Evolutionary conservation across 768 basidiomycete species (phyloP).

Genomic region (Podaxis pistillaris): DNA sequence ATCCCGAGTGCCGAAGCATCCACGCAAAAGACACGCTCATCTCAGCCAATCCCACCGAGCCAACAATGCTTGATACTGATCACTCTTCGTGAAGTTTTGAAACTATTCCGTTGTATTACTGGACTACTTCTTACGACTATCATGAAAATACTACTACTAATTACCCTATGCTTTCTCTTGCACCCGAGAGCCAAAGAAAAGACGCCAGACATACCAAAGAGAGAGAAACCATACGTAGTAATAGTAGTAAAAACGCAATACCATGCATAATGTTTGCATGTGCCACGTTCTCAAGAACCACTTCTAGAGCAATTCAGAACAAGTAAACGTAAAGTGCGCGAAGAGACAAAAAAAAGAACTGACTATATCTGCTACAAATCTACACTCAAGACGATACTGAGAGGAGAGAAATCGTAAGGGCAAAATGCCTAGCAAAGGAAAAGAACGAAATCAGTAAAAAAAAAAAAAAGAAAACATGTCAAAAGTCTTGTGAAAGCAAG

Average conservation of each 20-base stretch:
- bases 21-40: neutral
- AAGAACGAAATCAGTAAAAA: neutral
- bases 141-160: slow-evolving; percentile 9
- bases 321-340: neutral
- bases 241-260: slow-evolving; percentile 6
- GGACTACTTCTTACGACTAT: slow-evolving; percentile 2
- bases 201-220: neutral
- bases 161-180: slow-evolving; percentile 14
- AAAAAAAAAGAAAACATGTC: neutral
- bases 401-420: neutral
- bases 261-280: slow-evolving; percentile 1
- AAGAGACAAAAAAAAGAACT: slow-evolving; percentile 6
- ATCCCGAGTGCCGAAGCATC: neutral
- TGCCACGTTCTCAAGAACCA: neutral
- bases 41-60: neutral
- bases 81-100: neutral
- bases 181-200: neutral
- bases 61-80: neutral
- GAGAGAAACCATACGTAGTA: slow-evolving; percentile 6
- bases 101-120: slow-evolving; percentile 1
- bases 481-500: neutral
- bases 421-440: neutral
- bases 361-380: slow-evolving; percentile 8
- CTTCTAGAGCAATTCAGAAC: slow-evolving; percentile 11
- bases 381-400: neutral